Evolutionary conservation across 805 yeast species (phyloP), one percentile per base, ranked within the genome.

Genomic region (Kuraishia capsulata): DNA sequence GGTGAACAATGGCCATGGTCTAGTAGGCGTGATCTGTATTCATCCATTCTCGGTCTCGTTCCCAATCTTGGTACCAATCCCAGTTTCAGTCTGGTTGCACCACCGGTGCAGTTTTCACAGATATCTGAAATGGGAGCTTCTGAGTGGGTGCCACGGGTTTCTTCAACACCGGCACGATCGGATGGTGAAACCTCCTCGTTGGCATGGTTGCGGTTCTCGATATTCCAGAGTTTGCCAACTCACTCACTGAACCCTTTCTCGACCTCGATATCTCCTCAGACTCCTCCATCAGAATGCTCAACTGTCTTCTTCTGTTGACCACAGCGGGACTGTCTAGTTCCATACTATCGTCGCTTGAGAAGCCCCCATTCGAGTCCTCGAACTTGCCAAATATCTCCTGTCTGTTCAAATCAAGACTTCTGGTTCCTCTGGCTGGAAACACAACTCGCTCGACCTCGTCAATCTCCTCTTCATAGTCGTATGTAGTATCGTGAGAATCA

Each of bases 401-500:
- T 16, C 44, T 21, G 32, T 31, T 41, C 19, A 40, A 28, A 4
- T 40, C 42, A 17, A 40, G 25, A 26, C 40, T 36, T 23, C 31
- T 31, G 5, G 40, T 17, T 3, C 17, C 4, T 30, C 62, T 43
- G 14, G 42, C 46, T 18, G 57, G 9, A 18, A 14, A 29, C 35
- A 3, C 35, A 10, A n/a, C 33, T 13, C 10, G 38, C 36, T 30
- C 39, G 42, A 20, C 46, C 30, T 6, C 42, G 38, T 17, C 42
- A 20, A 36, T 39, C 42, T 3, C 39, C 37, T 5, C 43, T 37
- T 10, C 50, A 38, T 29, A 47, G 51, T 20, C 49, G 33, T 3
- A 56, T n/a, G n/a, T n/a, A n/a, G n/a, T n/a, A 8, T 23, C 26
- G 26, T 23, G 26, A 13, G 14, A 13, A 17, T 28, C 31, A 5